These are phyloP conservation scores for Salvia hispanica DNA, from an alignment of 257 asterid genomes.

Conservation along the genomic window DNA sequence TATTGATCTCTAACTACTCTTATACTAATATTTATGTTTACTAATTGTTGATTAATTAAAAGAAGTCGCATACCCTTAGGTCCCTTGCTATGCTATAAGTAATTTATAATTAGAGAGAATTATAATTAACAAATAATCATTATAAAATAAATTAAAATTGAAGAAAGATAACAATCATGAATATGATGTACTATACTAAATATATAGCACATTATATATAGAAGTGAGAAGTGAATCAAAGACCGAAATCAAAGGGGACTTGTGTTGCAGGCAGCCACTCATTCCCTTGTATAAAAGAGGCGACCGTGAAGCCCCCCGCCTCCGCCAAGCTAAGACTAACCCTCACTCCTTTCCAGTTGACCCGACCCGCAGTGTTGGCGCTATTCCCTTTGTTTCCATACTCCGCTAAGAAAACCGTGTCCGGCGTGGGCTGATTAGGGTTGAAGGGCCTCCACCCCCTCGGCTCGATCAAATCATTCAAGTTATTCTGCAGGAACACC, in stretches of 20 bases:
- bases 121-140: no score
- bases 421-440: conserved; percentile 25
- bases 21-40: no score
- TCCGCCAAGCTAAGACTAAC: background rate
- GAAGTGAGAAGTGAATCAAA: background rate
- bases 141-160: no score
- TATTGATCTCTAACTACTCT: no score
- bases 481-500: conserved; percentile 22
- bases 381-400: conserved; percentile 38
- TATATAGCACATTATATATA: no score
- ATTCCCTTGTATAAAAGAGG: conserved; percentile 15
- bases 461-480: conserved; percentile 27
- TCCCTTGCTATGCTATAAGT: no score
- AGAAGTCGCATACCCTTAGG: no score
- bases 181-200: no score
- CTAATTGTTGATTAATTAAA: no score
- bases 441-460: conserved; percentile 35
- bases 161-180: no score
- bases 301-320: conserved; percentile 15
- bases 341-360: conserved; percentile 35
- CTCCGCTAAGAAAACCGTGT: conserved; percentile 38
- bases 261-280: conserved; percentile 23
- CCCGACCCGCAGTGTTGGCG: conserved; percentile 25
- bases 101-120: no score
- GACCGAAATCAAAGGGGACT: background rate